Percentiles rank a stretch among this genome's conserved stretches.
These are phyloP conservation scores for Curvularia hawaiiensis DNA, from an alignment of 2,329 filamentous ascomycete genomes.

Conservation along the genomic window DNA sequence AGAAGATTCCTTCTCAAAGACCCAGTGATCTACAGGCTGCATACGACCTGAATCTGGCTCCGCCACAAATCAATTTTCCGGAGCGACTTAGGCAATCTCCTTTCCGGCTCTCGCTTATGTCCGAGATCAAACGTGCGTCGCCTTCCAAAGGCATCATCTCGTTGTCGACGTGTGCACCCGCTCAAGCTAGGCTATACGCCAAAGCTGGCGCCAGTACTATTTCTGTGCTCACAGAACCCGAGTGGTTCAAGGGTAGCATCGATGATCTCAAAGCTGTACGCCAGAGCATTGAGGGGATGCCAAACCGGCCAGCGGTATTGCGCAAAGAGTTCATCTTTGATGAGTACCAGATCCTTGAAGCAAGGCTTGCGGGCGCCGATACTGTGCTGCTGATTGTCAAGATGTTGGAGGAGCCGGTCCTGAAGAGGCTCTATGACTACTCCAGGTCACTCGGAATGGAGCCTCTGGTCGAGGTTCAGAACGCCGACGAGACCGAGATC, in stretches of 20 bases:
- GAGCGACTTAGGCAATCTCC: conserved; percentile 79
- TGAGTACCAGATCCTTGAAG: conserved; percentile 97
- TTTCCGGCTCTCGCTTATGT: conserved; percentile 91
- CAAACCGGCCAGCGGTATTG: conserved; percentile 87
- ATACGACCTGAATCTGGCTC: conserved; percentile 82
- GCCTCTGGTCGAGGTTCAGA: conserved; percentile 96
- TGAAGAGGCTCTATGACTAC: conserved; percentile 84
- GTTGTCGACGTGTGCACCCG: conserved; percentile 82
- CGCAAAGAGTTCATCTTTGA: conserved; percentile 98
- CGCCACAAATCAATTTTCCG: conserved; percentile 81
- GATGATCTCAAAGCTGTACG: conserved; percentile 89
- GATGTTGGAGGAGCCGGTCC: conserved; percentile 80
- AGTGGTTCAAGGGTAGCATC: conserved; percentile 99
- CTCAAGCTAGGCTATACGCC: conserved; percentile 90
- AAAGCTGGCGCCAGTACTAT: conserved; percentile 95
- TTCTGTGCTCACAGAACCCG: conserved; percentile 96
- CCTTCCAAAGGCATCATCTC: conserved; percentile 96
- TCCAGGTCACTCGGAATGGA: conserved; percentile 94
- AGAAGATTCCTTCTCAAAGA: conserved; percentile 81
- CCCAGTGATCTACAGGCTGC: conserved; percentile 83
- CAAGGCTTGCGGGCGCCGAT: conserved; percentile 88
- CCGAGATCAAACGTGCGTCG: conserved; percentile 95
- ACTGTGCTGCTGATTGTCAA: conserved; percentile 96
- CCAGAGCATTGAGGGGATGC: conserved; percentile 86
- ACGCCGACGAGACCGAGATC: conserved; percentile 85